phyloP scores from a whole-genome alignment of 257 asterid genomes.

The Coffea eugenioides region DNA sequence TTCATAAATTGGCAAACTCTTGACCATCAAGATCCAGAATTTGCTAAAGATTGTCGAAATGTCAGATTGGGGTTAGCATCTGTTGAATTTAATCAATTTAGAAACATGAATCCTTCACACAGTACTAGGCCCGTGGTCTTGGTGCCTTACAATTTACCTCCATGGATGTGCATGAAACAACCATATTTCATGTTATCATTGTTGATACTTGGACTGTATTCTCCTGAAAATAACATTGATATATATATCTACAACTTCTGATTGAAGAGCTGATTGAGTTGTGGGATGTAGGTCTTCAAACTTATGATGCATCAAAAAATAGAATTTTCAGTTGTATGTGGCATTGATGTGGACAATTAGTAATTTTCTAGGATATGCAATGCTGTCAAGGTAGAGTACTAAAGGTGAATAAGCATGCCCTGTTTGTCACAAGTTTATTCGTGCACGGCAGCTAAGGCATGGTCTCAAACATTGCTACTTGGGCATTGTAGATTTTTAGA shows the following conservation, averaged over 20 bases:
- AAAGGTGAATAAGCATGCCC: slow-evolving; percentile 1
- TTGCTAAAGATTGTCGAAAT: no score
- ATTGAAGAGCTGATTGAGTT: not conserved
- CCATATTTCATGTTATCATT: no score
- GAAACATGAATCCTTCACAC: no score
- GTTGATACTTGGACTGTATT: no score
- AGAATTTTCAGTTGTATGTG: not conserved
- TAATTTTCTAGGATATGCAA: not conserved
- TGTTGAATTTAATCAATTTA: no score
- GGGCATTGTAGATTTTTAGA: not conserved
- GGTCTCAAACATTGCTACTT: not conserved
- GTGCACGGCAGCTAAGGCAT: not conserved
- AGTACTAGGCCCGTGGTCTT: no score
- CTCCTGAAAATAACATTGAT: no score
- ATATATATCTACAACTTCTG: not conserved
- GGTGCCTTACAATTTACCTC: no score
- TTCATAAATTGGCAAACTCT: no score
- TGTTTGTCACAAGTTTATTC: not conserved
- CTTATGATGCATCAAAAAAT: not conserved
- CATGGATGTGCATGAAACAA: no score
- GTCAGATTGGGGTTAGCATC: no score
- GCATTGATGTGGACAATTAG: not conserved
- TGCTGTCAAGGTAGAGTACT: not conserved
- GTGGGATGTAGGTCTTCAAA: not conserved
- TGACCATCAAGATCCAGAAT: no score